These are phyloP conservation scores for Leccinum ponderosum DNA, from an alignment of 1,284 basidiomycete genomes.

Conservation along the genomic window DNA sequence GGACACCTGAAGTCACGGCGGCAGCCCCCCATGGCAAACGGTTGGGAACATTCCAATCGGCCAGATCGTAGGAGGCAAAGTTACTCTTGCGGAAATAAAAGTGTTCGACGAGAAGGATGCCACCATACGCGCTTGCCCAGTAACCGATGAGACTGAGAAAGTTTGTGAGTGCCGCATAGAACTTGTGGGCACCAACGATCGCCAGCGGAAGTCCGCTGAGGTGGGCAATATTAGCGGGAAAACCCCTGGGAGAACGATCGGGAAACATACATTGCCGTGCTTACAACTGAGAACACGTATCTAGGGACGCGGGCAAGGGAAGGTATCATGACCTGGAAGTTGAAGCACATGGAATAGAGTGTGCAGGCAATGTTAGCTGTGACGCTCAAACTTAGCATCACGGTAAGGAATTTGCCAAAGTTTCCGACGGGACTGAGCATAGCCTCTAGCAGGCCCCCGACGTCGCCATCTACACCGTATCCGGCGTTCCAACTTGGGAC, in stretches of 20 bases:
- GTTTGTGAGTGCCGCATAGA: constrained; percentile 64
- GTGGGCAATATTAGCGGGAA: constrained; percentile 10
- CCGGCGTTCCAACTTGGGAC: constrained; percentile 70
- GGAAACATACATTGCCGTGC: constrained; percentile 70
- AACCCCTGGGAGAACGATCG: not conserved
- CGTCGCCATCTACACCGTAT: constrained; percentile 57
- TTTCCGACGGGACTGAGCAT: constrained; percentile 70
- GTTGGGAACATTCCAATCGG: constrained; percentile 53
- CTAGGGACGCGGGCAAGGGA: constrained; percentile 70
- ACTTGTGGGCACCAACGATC: constrained; percentile 67
- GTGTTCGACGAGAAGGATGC: constrained; percentile 66
- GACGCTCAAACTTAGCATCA: constrained; percentile 79
- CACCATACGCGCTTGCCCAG: constrained; percentile 62
- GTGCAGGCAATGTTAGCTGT: constrained; percentile 84
- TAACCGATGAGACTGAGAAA: constrained; percentile 78
- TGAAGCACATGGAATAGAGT: constrained; percentile 84
- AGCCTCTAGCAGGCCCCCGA: constrained; percentile 74
- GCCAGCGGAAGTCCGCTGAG: constrained; percentile 52
- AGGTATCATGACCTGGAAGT: constrained; percentile 78
- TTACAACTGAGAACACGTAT: constrained; percentile 83
- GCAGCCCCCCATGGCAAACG: constrained; percentile 66
- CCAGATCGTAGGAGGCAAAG: constrained; percentile 51
- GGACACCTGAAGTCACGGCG: constrained; percentile 51
- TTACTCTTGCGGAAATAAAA: constrained; percentile 56
- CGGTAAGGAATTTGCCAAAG: constrained; percentile 87